These are phyloP conservation scores for Earliella scabrosa DNA, from an alignment of 1,284 basidiomycete species.

Conservation along the genomic window DNA sequence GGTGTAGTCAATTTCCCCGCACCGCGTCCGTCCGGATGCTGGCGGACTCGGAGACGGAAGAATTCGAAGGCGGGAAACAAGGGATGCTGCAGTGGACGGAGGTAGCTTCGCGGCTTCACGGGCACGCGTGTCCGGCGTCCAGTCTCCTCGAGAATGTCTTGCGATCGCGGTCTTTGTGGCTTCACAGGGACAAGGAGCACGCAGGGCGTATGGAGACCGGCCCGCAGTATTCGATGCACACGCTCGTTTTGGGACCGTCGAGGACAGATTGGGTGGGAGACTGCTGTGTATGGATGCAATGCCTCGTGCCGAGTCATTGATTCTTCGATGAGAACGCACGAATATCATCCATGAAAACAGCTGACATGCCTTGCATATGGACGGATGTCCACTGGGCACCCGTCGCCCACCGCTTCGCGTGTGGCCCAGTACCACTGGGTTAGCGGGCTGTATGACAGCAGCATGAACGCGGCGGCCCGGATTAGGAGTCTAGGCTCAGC, in stretches of 20 bases:
- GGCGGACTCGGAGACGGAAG: background rate
- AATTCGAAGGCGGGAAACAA: background rate
- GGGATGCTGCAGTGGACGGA: no score
- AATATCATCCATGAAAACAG: background rate
- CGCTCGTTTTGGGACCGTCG: background rate
- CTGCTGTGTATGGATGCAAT: no score
- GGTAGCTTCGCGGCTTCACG: background rate
- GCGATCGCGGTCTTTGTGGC: no score
- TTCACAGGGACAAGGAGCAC: background rate
- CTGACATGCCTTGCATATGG: background rate
- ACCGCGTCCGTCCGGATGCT: background rate
- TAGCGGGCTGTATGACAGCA: no score
- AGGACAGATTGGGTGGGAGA: background rate
- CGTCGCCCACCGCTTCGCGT: background rate
- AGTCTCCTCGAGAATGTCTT: no score
- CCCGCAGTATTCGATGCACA: background rate
- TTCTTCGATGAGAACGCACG: no score
- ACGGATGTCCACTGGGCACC: background rate
- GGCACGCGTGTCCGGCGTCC: background rate
- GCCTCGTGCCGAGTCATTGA: no score
- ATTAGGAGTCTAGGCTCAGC: no score
- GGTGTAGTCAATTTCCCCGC: constrained; percentile 5
- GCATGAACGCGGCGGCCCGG: no score
- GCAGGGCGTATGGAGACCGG: background rate
- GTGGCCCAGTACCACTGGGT: no score